Conservation (phyloP, 352 stramenopile species). For the Phytophthora nicotianae region DNA sequence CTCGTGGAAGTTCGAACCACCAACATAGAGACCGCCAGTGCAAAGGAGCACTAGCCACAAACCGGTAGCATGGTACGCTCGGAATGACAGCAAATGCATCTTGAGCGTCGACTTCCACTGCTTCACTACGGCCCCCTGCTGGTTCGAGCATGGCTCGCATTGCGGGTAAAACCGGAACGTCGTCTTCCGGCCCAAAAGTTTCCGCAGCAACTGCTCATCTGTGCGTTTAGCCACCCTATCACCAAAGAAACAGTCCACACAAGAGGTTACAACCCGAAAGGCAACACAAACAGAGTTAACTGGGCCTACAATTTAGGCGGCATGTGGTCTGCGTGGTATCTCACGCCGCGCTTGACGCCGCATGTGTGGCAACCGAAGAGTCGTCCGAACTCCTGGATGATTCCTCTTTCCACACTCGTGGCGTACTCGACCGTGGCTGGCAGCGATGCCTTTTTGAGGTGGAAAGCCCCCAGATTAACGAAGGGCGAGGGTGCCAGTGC, state of each 20-base stretch:
- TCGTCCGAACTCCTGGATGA: slow-evolving; percentile 83
- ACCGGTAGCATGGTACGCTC: slow-evolving; percentile 77
- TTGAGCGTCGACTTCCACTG: slow-evolving; percentile 67
- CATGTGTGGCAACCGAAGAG: slow-evolving; percentile 87
- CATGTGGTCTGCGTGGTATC: slow-evolving; percentile 87
- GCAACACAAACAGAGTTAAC: slow-evolving; percentile 4
- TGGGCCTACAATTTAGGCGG: slow-evolving; percentile 76
- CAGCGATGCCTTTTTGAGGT: slow-evolving; percentile 75
- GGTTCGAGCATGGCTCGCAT: slow-evolving; percentile 83
- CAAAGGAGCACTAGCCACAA: slow-evolving; percentile 86
- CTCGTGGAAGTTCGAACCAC: slow-evolving; percentile 68
- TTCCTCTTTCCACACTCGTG: slow-evolving; percentile 54
- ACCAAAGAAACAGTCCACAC: slow-evolving; percentile 3
- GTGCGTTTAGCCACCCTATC: slow-evolving; percentile 62
- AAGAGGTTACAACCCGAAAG: not conserved
- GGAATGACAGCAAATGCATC: slow-evolving; percentile 64
- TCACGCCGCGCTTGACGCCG: slow-evolving; percentile 61
- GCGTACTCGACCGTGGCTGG: slow-evolving; percentile 80
- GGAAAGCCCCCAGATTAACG: slow-evolving; percentile 78
- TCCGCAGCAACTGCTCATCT: slow-evolving; percentile 50
- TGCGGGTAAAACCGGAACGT: slow-evolving; percentile 86
- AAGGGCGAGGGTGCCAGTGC: slow-evolving; percentile 80
- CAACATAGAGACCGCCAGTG: slow-evolving; percentile 75
- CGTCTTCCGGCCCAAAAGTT: slow-evolving; percentile 53
- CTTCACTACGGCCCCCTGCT: slow-evolving; percentile 69